These are phyloP conservation scores for Dendrostoma leiphaemia DNA, from an alignment of 2,329 filamentous ascomycete species.

Conservation along the genomic window DNA sequence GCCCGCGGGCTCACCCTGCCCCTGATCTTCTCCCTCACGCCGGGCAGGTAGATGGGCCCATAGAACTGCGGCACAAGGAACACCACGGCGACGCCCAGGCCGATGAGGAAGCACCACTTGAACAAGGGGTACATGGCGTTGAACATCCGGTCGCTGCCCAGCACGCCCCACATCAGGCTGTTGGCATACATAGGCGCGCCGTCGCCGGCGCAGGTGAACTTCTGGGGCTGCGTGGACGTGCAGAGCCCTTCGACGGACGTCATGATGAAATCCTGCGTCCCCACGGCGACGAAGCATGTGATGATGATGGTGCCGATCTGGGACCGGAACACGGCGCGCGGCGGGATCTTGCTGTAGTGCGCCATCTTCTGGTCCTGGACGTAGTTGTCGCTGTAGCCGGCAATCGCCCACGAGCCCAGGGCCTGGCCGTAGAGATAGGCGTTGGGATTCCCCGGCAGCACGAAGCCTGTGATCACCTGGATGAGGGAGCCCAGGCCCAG, in stretches of 20 bases:
- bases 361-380: constrained; percentile 37
- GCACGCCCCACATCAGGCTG: constrained; percentile 35
- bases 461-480: constrained; percentile 41
- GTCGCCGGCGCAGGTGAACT: constrained; percentile 22
- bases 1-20: constrained; percentile 26
- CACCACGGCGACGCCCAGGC: constrained; percentile 32
- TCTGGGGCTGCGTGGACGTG: constrained; percentile 26
- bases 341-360: constrained; percentile 41
- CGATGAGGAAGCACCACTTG: constrained; percentile 45
- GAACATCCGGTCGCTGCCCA: constrained; percentile 38
- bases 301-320: constrained; percentile 44
- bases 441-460: constrained; percentile 33
- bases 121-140: constrained; percentile 39
- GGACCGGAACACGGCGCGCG: constrained; percentile 37
- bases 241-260: constrained; percentile 34
- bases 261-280: constrained; percentile 41
- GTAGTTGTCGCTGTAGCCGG: constrained; percentile 41
- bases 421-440: constrained; percentile 39
- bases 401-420: constrained; percentile 39
- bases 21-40: constrained; percentile 31
- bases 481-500: constrained; percentile 39
- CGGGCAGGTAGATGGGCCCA: constrained; percentile 35
- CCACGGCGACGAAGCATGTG: constrained; percentile 38
- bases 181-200: constrained; percentile 30
- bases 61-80: constrained; percentile 33